Conservation (phyloP, 208 protist species). For the Jaenimonas drosophilae region DNA sequence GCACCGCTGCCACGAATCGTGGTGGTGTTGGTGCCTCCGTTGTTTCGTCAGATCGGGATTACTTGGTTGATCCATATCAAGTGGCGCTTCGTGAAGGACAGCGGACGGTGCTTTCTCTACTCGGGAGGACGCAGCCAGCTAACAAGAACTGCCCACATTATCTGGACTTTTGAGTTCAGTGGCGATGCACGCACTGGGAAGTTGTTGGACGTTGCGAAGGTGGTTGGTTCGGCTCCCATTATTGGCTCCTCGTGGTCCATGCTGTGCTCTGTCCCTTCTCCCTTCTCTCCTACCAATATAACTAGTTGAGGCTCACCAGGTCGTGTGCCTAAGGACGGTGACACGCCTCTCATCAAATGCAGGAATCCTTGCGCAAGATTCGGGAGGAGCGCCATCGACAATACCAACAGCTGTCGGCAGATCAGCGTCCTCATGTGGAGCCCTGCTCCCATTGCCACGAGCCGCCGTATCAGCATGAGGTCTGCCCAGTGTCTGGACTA, state of each 20-base stretch:
- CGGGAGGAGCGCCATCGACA: constrained; percentile 18
- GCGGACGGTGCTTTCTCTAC: constrained; percentile 32
- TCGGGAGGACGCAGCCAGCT: constrained; percentile 58
- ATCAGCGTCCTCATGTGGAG: constrained; percentile 27
- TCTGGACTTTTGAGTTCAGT: constrained; percentile 51
- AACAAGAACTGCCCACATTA: constrained; percentile 39
- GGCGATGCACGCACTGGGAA: too few relatives aligned
- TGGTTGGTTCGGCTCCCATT: too few relatives aligned
- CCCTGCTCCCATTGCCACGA: constrained; percentile 47
- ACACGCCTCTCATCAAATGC: too few relatives aligned
- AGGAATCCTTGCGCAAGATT: constrained; percentile 15
- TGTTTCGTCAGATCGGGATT: constrained; percentile 3
- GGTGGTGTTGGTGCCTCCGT: not conserved
- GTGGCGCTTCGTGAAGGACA: constrained; percentile 49
- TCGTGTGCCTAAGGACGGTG: too few relatives aligned
- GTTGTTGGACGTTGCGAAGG: too few relatives aligned
- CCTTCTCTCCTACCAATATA: too few relatives aligned
- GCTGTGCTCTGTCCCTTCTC: too few relatives aligned
- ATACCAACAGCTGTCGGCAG: constrained; percentile 11
- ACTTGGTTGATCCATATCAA: constrained; percentile 16
- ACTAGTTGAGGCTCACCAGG: too few relatives aligned
- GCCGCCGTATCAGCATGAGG: constrained; percentile 25
- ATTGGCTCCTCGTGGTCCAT: too few relatives aligned
- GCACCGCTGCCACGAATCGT: not conserved
- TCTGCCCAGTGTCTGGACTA: constrained; percentile 68